These are phyloP conservation scores for Neophaeococcomyces mojaviensis DNA, from an alignment of 2,329 filamentous ascomycete genomes.

Conservation along the genomic window DNA sequence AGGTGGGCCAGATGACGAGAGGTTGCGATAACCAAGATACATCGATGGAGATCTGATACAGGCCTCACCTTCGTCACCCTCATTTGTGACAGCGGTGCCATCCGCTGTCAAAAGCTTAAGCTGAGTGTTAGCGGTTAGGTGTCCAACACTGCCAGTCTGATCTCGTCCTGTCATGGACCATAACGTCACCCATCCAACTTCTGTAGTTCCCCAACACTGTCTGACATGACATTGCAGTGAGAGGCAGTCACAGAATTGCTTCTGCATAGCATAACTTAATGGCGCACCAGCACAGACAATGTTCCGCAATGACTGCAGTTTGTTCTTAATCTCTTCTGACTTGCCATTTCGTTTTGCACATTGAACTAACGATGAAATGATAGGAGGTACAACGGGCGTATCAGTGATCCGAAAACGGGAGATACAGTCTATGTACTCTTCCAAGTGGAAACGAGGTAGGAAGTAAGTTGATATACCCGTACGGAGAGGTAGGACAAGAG, in stretches of 20 bases:
- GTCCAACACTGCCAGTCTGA: constrained; percentile 41
- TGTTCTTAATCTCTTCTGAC: constrained; percentile 14
- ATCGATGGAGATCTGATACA: constrained; percentile 33
- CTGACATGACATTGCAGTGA: constrained; percentile 34
- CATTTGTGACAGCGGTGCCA: constrained; percentile 25
- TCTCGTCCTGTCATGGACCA: constrained; percentile 32
- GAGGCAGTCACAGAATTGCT: constrained; percentile 36
- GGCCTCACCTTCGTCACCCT: constrained; percentile 30
- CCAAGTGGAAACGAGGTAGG: constrained; percentile 39
- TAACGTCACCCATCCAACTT: constrained; percentile 34
- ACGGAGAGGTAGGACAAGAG: constrained; percentile 40
- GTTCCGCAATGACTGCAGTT: constrained; percentile 36
- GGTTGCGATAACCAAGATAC: constrained; percentile 31
- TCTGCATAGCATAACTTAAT: constrained; percentile 36
- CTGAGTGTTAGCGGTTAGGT: constrained; percentile 31
- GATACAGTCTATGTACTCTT: constrained; percentile 34
- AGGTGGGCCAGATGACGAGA: constrained; percentile 25
- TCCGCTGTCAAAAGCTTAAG: constrained; percentile 30
- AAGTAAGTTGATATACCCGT: constrained; percentile 42
- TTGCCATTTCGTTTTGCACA: no score
- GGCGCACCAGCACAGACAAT: constrained; percentile 45
- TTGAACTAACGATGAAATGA: constrained; percentile 34
- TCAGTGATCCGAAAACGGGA: constrained; percentile 41
- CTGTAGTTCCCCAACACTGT: constrained; percentile 51
- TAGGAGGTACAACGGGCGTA: constrained; percentile 41